Evolutionary conservation across 140 eudicot species (phyloP).

Genomic region (Stevia rebaudiana): DNA sequence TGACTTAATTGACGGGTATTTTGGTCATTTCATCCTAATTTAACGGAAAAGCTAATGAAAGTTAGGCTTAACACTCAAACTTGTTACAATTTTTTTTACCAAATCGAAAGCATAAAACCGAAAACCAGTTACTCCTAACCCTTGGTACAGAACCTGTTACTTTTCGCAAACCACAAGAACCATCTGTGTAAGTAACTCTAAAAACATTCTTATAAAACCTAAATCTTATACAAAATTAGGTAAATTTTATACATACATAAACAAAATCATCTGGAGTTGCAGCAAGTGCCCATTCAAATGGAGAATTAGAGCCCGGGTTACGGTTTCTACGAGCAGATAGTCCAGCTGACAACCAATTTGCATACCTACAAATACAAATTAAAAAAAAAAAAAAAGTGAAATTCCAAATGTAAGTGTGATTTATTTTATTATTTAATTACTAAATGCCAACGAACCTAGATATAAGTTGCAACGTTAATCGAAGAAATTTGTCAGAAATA

Average conservation of each 20-base stretch:
- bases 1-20: too few relatives aligned
- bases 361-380: conserved; percentile 43
- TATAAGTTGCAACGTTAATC: conserved; percentile 78
- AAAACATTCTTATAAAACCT: not conserved
- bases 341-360: conserved; percentile 93
- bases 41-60: too few relatives aligned
- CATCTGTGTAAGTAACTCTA: too few relatives aligned
- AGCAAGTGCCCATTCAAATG: conserved; percentile 82
- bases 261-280: conserved; percentile 76
- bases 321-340: conserved; percentile 63
- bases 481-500: conserved; percentile 84
- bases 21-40: too few relatives aligned
- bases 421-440: not conserved
- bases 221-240: not conserved
- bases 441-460: conserved; percentile 54
- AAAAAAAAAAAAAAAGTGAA: too few relatives aligned
- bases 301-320: conserved; percentile 47
- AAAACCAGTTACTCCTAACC: too few relatives aligned
- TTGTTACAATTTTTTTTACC: too few relatives aligned
- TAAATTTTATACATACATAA: conserved; percentile 47
- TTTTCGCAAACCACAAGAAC: too few relatives aligned
- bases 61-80: too few relatives aligned
- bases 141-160: too few relatives aligned
- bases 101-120: too few relatives aligned
- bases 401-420: conserved; percentile 8